Evolutionary conservation across 768 basidiomycete species (phyloP).

Genomic region (Chalciporus sphaerocephalus): DNA sequence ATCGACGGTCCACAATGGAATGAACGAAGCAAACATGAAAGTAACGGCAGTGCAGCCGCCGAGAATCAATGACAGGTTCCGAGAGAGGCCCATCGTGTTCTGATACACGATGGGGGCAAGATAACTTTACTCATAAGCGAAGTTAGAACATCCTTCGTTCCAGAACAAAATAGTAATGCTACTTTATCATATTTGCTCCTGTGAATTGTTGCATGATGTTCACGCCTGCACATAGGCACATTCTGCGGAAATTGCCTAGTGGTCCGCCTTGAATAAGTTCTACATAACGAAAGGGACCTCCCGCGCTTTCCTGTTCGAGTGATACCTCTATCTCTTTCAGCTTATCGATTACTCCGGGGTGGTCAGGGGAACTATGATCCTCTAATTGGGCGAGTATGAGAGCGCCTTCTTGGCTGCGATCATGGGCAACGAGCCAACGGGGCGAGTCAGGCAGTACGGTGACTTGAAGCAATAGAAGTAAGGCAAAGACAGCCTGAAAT

Average conservation of each 20-base stretch:
- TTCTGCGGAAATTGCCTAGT: conserved; percentile 36
- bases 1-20: conserved; percentile 40
- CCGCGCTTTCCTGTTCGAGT: conserved; percentile 36
- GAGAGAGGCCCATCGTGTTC: conserved; percentile 39
- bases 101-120: conserved; percentile 40
- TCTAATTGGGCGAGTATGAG: not conserved
- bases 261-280: conserved; percentile 31
- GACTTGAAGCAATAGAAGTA: conserved; percentile 20
- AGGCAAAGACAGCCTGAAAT: conserved; percentile 40
- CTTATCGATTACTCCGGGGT: conserved; percentile 34
- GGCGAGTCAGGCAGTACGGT: not conserved
- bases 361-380: conserved; percentile 23
- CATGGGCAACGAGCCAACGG: not conserved
- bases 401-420: not conserved
- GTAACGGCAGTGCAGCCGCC: conserved; percentile 39
- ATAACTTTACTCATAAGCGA: conserved; percentile 15
- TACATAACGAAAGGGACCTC: conserved; percentile 14
- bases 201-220: conserved; percentile 44
- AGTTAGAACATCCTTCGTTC: not conserved
- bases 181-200: conserved; percentile 8
- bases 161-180: not conserved
- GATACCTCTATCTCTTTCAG: conserved; percentile 36
- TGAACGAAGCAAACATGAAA: conserved; percentile 40
- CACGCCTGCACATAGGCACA: conserved; percentile 36
- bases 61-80: conserved; percentile 37